Percentiles rank a stretch among this genome's conserved stretches.
phyloP scores from a whole-genome alignment of 257 asterid species.

The Ilex asprella region DNA sequence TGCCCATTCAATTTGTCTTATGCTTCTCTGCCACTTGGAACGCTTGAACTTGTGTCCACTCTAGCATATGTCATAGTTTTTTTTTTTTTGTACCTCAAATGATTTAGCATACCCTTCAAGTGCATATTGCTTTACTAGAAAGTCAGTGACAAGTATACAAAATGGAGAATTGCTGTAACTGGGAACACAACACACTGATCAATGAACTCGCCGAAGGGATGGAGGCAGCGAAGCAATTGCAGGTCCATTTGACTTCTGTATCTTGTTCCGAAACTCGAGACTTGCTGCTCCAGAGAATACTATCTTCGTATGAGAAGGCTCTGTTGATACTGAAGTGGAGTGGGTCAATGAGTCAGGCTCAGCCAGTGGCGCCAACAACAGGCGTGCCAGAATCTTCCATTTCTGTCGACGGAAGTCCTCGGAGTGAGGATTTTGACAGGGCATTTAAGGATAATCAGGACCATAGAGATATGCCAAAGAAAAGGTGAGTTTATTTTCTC shows the following conservation, averaged over 20 bases:
- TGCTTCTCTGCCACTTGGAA: too few species aligned
- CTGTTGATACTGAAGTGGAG: slow-evolving; percentile 55
- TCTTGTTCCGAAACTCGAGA: slow-evolving; percentile 37
- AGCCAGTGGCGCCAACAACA: slow-evolving; percentile 8
- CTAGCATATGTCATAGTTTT: too few species aligned
- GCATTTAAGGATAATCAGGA: slow-evolving; percentile 30
- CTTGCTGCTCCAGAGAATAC: slow-evolving; percentile 53
- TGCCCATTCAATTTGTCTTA: neutral
- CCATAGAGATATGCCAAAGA: slow-evolving; percentile 35
- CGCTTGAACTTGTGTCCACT: too few species aligned
- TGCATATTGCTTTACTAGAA: neutral
- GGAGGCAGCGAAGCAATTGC: slow-evolving; percentile 71
- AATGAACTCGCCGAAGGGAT: slow-evolving; percentile 69
- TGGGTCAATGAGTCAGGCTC: slow-evolving; percentile 29
- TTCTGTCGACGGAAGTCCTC: slow-evolving; percentile 54
- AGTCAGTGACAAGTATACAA: neutral
- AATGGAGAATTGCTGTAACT: slow-evolving; percentile 42
- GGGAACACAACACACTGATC: slow-evolving; percentile 42
- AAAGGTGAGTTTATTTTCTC: slow-evolving; percentile 39
- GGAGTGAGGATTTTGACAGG: slow-evolving; percentile 34
- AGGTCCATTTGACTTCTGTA: slow-evolving; percentile 33
- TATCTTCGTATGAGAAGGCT: slow-evolving; percentile 71
- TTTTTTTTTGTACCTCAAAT: neutral
- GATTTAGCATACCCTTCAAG: neutral
- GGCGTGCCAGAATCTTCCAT: slow-evolving; percentile 36